phyloP scores from a whole-genome alignment of 192 early-diverging fungal genomes.

The Lunasporangiospora selenospora region DNA sequence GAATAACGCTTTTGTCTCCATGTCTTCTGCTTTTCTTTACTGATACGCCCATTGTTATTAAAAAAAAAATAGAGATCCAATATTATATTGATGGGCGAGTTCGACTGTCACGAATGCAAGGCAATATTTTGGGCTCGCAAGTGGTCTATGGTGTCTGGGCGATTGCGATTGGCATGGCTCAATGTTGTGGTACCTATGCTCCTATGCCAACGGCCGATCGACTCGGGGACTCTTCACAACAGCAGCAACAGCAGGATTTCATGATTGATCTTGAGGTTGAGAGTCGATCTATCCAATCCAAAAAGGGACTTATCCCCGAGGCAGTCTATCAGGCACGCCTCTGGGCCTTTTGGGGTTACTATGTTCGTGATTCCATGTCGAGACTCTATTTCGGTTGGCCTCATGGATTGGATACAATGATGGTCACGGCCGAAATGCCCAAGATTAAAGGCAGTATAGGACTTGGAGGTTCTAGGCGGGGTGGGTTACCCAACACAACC shows the following conservation, averaged over 20 bases:
- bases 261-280: background rate
- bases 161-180: background rate
- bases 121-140: background rate
- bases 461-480: conserved; percentile 2
- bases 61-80: conserved; percentile 6
- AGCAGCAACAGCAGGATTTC: background rate
- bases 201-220: background rate
- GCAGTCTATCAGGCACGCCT: conserved; percentile 21
- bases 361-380: conserved; percentile 16
- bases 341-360: conserved; percentile 26
- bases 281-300: background rate
- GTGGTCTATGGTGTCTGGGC: conserved; percentile 16
- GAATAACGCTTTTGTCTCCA: background rate
- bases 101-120: conserved; percentile 7
- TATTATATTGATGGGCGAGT: conserved; percentile 2
- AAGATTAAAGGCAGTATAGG: conserved; percentile 15
- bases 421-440: conserved; percentile 16
- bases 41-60: too few species aligned
- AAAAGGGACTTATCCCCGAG: too few species aligned
- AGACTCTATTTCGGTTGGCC: conserved; percentile 24
- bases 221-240: background rate
- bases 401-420: conserved; percentile 8
- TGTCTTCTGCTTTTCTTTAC: background rate
- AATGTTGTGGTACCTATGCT: conserved; percentile 7
- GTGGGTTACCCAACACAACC: too few species aligned